Evolutionary conservation across 257 asterid species (phyloP).

Genomic region (Solanum okadae): DNA sequence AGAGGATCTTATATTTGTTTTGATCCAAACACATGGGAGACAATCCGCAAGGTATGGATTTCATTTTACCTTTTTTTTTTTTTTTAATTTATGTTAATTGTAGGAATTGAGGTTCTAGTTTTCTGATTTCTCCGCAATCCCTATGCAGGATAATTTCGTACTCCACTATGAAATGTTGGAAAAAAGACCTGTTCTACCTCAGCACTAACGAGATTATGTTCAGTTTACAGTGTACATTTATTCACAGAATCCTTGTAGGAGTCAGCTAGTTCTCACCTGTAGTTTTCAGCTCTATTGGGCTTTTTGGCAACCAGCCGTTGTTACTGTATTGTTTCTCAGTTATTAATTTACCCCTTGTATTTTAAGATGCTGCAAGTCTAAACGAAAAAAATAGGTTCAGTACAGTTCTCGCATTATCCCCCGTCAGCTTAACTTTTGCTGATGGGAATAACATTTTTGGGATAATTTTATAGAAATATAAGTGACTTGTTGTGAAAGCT

Average conservation of each 20-base stretch:
- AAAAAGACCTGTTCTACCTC: constrained; percentile 74
- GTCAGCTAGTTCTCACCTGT: constrained; percentile 2
- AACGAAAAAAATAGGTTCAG: not conserved
- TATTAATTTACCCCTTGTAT: not conserved
- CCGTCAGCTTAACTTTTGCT: not conserved
- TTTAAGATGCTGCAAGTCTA: not conserved
- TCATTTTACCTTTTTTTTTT: not conserved
- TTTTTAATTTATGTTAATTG: not conserved
- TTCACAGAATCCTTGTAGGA: not conserved
- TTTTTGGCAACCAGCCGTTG: not conserved
- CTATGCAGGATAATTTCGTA: constrained; percentile 89
- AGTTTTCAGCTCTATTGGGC: constrained; percentile 2
- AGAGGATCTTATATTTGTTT: constrained; percentile 85
- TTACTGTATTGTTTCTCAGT: not conserved
- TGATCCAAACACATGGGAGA: constrained; percentile 98
- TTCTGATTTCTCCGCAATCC: not conserved
- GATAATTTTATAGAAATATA: not conserved
- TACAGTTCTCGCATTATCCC: not conserved
- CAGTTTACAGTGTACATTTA: not conserved
- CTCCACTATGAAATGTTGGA: constrained; percentile 83
- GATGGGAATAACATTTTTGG: not conserved
- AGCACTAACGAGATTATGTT: constrained; percentile 33
- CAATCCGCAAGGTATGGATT: constrained; percentile 73
- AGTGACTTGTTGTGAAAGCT: not conserved
- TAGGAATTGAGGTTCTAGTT: not conserved